phyloP scores from a whole-genome alignment of 345 rosid species.

The Eucalyptus dawsonii region DNA sequence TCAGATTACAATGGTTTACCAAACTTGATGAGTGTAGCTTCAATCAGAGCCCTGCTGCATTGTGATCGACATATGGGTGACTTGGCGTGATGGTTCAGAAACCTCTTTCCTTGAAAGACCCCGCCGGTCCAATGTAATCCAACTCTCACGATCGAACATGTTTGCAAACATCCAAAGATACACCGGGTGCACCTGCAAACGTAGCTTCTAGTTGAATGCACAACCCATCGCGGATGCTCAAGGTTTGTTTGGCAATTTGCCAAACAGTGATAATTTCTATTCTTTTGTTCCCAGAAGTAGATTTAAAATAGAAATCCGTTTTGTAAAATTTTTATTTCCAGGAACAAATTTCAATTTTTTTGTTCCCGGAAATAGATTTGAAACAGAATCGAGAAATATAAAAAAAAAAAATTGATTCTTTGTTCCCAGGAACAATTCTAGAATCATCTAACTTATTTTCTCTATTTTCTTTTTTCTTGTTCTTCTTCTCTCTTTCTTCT shows the following conservation, averaged over 20 bases:
- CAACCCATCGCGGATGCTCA: not conserved
- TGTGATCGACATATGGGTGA: not conserved
- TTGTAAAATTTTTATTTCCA: accelerated
- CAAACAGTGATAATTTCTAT: accelerated
- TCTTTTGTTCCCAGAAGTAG: accelerated
- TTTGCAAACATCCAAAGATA: not conserved
- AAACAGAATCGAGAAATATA: accelerated
- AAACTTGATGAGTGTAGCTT: not conserved
- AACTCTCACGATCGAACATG: not conserved
- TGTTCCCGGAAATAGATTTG: accelerated
- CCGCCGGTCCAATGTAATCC: not conserved
- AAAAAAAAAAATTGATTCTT: no score
- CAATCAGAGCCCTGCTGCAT: not conserved
- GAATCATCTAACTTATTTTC: no score
- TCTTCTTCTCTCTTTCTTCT: no score
- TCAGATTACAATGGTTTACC: not conserved
- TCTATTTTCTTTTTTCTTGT: no score
- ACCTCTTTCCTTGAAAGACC: not conserved
- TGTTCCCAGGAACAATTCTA: no score
- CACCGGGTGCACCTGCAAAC: not conserved
- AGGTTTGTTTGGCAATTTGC: no score
- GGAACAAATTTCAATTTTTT: no score
- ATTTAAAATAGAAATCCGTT: no score
- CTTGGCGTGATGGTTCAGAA: not conserved
- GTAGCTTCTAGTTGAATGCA: not conserved